Conservation (phyloP, 1,284 basidiomycete species). For the Leucoagaricus sp. region DNA sequence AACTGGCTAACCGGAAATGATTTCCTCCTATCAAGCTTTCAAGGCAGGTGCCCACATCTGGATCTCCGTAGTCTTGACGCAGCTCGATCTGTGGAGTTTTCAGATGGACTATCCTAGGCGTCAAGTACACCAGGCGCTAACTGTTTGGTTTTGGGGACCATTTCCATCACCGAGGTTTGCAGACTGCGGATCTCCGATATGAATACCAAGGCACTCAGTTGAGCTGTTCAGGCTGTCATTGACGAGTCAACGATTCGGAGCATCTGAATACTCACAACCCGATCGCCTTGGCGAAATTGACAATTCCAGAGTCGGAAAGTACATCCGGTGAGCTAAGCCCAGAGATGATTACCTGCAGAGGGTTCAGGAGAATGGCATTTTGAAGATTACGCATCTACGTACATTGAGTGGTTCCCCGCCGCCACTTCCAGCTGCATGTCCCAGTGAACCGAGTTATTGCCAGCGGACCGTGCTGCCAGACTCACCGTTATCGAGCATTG, state of each 20-base stretch:
- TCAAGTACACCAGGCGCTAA: conserved; percentile 14
- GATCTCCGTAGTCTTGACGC: conserved; percentile 57
- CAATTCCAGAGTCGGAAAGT: conserved; percentile 53
- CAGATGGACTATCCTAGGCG: background rate
- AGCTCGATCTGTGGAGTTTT: conserved; percentile 50
- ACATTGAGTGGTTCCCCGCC: conserved; percentile 65
- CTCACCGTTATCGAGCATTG: conserved; percentile 45
- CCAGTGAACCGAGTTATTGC: background rate
- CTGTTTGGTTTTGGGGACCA: conserved; percentile 48
- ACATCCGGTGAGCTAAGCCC: conserved; percentile 55
- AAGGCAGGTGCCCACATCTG: conserved; percentile 55
- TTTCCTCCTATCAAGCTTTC: conserved; percentile 68
- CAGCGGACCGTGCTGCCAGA: background rate
- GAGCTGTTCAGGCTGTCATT: conserved; percentile 41
- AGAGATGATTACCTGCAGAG: conserved; percentile 19
- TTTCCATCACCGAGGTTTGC: conserved; percentile 69
- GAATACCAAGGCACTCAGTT: conserved; percentile 63
- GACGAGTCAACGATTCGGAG: background rate
- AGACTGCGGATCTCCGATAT: conserved; percentile 57
- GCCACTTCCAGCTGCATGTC: conserved; percentile 32
- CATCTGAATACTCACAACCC: conserved; percentile 49
- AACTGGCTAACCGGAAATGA: conserved; percentile 52
- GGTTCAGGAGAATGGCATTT: background rate
- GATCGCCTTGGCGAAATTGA: conserved; percentile 62
- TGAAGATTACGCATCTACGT: conserved; percentile 16